Percentiles rank a stretch among this genome's conserved stretches.
These are phyloP conservation scores for Haematococcus lacustris DNA, from an alignment of 139 green algal species.

Conservation along the genomic window DNA sequence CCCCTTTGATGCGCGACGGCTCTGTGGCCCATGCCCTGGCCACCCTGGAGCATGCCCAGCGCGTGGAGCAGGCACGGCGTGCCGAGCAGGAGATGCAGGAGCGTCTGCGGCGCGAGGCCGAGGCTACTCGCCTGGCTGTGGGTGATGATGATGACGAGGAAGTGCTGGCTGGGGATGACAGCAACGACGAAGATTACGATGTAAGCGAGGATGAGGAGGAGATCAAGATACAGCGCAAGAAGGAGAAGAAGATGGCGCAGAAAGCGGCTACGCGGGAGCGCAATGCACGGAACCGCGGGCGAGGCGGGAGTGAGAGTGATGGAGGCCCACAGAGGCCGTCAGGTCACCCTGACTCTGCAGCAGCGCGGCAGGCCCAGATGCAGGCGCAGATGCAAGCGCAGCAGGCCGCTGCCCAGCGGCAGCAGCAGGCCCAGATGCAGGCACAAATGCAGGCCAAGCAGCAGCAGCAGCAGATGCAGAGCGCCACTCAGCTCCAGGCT, in stretches of 20 bases:
- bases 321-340: no score
- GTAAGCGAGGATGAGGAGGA: neutral
- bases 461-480: neutral
- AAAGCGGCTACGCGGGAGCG: neutral
- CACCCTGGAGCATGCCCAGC: neutral
- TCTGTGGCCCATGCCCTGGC: neutral
- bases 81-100: no score
- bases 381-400: neutral
- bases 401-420: neutral
- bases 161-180: no score
- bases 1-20: no score
- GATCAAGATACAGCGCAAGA: neutral
- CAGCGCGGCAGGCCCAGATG: neutral
- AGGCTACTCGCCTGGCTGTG: no score
- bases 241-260: neutral
- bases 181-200: neutral
- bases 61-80: neutral
- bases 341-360: neutral
- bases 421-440: neutral
- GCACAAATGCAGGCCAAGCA: conserved; percentile 2
- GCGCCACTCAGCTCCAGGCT: neutral
- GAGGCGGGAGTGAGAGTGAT: no score
- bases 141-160: no score
- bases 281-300: no score
- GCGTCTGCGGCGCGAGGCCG: no score